Evolutionary conservation across 2,329 filamentous ascomycete species (phyloP).

Genomic region (Rachicladosporium sp.): DNA sequence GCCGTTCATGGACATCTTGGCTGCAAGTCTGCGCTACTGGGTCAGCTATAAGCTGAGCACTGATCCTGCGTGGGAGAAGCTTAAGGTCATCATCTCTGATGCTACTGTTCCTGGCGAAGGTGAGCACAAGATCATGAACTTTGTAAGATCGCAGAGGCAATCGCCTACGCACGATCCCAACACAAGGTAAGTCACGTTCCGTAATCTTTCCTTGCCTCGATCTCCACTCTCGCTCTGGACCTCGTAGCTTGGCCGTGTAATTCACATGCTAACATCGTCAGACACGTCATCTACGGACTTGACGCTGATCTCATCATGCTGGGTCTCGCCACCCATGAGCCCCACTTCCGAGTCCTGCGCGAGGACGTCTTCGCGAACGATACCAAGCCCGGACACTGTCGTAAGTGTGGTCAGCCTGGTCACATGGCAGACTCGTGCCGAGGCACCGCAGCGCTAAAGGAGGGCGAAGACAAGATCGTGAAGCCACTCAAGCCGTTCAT

Average conservation of each 20-base stretch:
- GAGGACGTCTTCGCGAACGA: conserved; percentile 96
- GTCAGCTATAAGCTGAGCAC: conserved; percentile 95
- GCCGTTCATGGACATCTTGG: conserved; percentile 96
- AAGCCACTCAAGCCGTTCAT: conserved; percentile 90
- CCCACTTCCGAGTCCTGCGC: conserved; percentile 87
- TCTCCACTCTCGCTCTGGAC: conserved; percentile 6
- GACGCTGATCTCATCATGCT: conserved; percentile 99
- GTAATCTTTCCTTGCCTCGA: background rate
- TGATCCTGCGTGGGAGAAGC: conserved; percentile 85
- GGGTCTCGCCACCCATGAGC: conserved; percentile 90
- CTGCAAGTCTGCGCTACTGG: conserved; percentile 86
- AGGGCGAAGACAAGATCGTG: conserved; percentile 62
- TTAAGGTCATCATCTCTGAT: conserved; percentile 98
- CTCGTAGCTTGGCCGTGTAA: conserved; percentile 6
- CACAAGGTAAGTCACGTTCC: conserved; percentile 36
- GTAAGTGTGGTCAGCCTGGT: conserved; percentile 80
- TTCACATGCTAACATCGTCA: conserved; percentile 24
- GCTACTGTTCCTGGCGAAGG: conserved; percentile 95
- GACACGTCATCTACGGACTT: conserved; percentile 93
- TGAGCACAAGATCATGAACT: conserved; percentile 99
- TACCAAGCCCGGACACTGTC: conserved; percentile 68
- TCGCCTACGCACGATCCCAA: conserved; percentile 91
- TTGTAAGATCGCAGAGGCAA: conserved; percentile 82
- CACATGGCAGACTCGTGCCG: conserved; percentile 80
- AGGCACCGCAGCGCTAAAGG: conserved; percentile 65